These are phyloP conservation scores for Botrytis tulipae DNA, from an alignment of 2,329 filamentous ascomycete species.

Conservation along the genomic window DNA sequence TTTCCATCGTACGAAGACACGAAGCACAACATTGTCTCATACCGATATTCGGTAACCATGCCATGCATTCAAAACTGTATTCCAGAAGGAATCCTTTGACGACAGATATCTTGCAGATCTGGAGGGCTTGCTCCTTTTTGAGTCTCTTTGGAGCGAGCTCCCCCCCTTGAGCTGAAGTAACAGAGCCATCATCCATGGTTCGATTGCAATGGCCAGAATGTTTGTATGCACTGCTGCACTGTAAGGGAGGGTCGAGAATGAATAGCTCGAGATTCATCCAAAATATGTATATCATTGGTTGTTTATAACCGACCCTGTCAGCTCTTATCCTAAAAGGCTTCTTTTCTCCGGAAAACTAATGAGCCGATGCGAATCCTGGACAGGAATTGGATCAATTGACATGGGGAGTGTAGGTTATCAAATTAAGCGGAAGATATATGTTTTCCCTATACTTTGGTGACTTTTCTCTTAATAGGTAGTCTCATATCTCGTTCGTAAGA, in stretches of 20 bases:
- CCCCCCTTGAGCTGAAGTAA: neutral
- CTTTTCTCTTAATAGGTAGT: too few relatives aligned
- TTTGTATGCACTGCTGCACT: neutral
- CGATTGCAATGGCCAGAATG: neutral
- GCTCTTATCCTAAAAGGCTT: neutral
- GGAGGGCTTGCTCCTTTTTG: neutral
- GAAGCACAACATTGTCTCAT: neutral
- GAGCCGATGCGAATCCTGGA: neutral
- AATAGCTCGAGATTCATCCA: neutral
- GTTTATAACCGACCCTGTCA: constrained; percentile 5
- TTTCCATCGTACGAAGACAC: neutral
- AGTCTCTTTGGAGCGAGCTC: neutral
- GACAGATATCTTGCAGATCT: neutral
- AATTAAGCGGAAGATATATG: neutral
- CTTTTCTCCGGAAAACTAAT: neutral
- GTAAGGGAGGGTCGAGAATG: constrained; percentile 1
- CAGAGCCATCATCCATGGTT: neutral
- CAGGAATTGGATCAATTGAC: neutral
- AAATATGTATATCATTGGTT: neutral
- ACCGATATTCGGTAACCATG: neutral
- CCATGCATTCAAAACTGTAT: neutral
- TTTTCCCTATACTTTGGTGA: neutral
- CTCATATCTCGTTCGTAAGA: neutral
- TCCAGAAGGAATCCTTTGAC: neutral
- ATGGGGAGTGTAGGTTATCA: neutral